Evolutionary conservation across 305 asterid species (phyloP), one percentile per base, ranked within the genome.

Genomic region (Solanum chacoense): DNA sequence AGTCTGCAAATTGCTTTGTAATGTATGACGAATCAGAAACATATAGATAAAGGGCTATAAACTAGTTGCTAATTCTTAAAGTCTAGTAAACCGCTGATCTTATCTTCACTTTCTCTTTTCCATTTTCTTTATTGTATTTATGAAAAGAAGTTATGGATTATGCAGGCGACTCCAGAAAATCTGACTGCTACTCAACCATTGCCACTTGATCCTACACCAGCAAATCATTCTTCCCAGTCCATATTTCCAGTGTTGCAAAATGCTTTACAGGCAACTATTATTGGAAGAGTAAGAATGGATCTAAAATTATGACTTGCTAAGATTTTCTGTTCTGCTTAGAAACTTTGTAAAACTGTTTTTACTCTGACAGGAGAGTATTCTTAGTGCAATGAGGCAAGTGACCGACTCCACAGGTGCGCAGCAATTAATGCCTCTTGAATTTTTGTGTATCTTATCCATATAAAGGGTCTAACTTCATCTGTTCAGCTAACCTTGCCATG

Each of bases 361-460:
- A 26, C 32, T 85, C 89, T 85, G 9, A 90, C 96, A 97, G 99
- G 98, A 96, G 87, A 80, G 89, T 88, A 92, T 96, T 84, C 95
- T 96, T 89, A 84, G 88, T 89, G 89, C 94, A 85, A 94, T 97
- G 99, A 97, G 93, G 93, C 98, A 94, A 89, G 91, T 91, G 87
- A 91, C 94, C 31, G 99, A 94, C 63, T 37, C 90, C 89, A 86
- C 95, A 88, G 98, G 99, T 97, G 90, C 88, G 90, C 87, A 90
- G 84, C 89, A 73, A 88, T 59, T 76, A 86, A 55, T 79, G 59
- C 73, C 85, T 77, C 71, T 78, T 69, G 42, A 76, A 78, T 86
- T 78, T 36, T 40, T 36, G 32, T 50, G 12, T 63, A 34, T 42
- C 29, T 74, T 38, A 63, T 84, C 55, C 78, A 16, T 87, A 45